Conservation (phyloP, 768 basidiomycete species). For the Exsudoporus frostii region DNA sequence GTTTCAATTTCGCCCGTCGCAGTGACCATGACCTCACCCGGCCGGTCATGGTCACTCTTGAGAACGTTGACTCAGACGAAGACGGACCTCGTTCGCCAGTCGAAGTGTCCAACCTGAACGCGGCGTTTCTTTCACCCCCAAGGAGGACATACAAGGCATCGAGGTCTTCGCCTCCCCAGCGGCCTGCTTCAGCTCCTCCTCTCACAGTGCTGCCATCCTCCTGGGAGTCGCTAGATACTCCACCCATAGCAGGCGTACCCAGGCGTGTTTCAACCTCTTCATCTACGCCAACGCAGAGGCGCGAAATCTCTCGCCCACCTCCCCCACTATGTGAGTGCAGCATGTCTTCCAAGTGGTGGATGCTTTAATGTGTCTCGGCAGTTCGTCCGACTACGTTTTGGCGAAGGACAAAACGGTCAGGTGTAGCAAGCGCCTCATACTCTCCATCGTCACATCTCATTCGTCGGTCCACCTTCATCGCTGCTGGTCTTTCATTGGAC, state of each 20-base stretch:
- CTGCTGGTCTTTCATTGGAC: slow-evolving; percentile 69
- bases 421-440: slow-evolving; percentile 66
- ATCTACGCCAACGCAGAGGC: slow-evolving; percentile 7
- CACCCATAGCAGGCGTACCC: slow-evolving; percentile 6
- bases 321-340: slow-evolving; percentile 59
- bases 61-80: slow-evolving; percentile 25
- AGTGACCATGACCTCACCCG: slow-evolving; percentile 27
- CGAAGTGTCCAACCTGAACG: slow-evolving; percentile 18
- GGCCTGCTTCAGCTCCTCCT: slow-evolving; percentile 26
- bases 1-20: slow-evolving; percentile 31
- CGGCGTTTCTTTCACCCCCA: slow-evolving; percentile 25
- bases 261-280: slow-evolving; percentile 18
- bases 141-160: slow-evolving; percentile 26
- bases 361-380: slow-evolving; percentile 24
- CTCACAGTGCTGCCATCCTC: not conserved
- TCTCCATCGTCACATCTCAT: slow-evolving; percentile 72
- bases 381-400: slow-evolving; percentile 84
- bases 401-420: slow-evolving; percentile 69
- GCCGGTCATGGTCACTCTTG: slow-evolving; percentile 34
- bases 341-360: not conserved
- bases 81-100: slow-evolving; percentile 24
- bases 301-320: slow-evolving; percentile 55
- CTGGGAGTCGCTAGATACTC: not conserved
- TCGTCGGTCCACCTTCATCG: slow-evolving; percentile 75
- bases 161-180: slow-evolving; percentile 7